Evolutionary conservation across 2,329 filamentous ascomycete species (phyloP), one percentile per base, ranked within the genome.

Genomic region (Paramyrothecium sp.): DNA sequence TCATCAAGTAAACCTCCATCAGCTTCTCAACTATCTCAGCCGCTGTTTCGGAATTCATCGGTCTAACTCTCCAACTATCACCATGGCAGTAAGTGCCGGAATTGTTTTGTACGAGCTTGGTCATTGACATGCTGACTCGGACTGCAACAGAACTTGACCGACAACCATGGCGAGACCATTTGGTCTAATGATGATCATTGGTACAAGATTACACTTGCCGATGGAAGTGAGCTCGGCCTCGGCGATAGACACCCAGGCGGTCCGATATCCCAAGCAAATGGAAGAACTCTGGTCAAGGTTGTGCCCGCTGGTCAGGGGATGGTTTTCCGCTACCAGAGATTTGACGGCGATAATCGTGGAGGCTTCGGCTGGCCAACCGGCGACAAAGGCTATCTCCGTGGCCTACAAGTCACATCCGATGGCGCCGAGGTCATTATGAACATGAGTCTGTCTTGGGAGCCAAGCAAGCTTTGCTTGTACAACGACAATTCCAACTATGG

Each of bases 351-450:
- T 23, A 23, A 54, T 41, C 52, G 52, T 38, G n/a, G 17, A 22
- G 17, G 21, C 38, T 22, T 3, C 12, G 52, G 52, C 30, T 54
- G 52, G 52, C 52, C 52, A 13, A 46, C 30, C 21, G 52, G 52
- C 38, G 52, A 54, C 52, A 54, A 54, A 22, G 52, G 52, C 34
- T 54, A 54, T 41, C 52, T 54, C 19, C 52, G 52, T 41, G 52
- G 52, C 38, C 7, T 54, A 4, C 52, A 54, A 22, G 52, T 54
- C 26, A 13, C 16, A 41, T 22, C 52, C 34, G 52, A 54, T 21
- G 52, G 52, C 2, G 13, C 33, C 19, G 33, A 54, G 38, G 52
- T 54, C 34, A 46, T 54, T 22, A 20, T n/a, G 34, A 54, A 54
- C 34, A 16, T 54, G 33, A 54, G 52, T 38, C 33, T 54, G 52